Evolutionary conservation across 139 green algal species (phyloP).

Genomic region (Volvox africanus): DNA sequence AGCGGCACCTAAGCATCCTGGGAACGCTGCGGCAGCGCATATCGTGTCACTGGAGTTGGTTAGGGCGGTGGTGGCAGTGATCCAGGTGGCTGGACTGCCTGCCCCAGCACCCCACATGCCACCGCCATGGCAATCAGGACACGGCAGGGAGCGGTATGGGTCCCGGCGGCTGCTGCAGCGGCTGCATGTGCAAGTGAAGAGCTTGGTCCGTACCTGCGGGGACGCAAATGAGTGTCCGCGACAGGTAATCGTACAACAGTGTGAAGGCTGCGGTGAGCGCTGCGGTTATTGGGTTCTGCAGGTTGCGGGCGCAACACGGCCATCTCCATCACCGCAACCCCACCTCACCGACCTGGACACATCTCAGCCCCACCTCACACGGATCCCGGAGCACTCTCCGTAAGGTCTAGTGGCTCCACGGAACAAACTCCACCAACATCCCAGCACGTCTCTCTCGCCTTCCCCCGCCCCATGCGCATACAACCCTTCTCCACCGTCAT

Average conservation of each 20-base stretch:
- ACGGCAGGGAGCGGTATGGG: slow-evolving; percentile 38
- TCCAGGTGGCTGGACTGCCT: background rate
- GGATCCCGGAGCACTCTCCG: too few relatives aligned
- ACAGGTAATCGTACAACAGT: too few relatives aligned
- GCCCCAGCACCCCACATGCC: too few relatives aligned
- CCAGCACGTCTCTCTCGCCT: background rate
- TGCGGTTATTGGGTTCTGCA: too few relatives aligned
- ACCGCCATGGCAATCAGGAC: background rate
- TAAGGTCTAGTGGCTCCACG: too few relatives aligned
- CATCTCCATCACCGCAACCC: too few relatives aligned
- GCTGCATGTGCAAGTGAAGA: slow-evolving; percentile 31
- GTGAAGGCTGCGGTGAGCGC: too few relatives aligned
- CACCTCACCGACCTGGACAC: too few relatives aligned
- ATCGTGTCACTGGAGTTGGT: background rate
- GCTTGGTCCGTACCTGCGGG: slow-evolving; percentile 28
- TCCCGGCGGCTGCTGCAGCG: slow-evolving; percentile 3
- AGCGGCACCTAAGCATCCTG: too few relatives aligned
- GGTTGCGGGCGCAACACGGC: too few relatives aligned
- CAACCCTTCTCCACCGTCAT: background rate
- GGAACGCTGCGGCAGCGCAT: background rate
- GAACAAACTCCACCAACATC: background rate
- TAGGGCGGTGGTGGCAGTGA: background rate
- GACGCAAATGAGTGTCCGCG: too few relatives aligned
- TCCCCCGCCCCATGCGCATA: background rate
- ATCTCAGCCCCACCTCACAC: too few relatives aligned